A percentile compares a stretch with the other conserved stretches of the same genome.
Conservation (phyloP, 768 basidiomycete genomes). For the Gautieria morchelliformis region DNA sequence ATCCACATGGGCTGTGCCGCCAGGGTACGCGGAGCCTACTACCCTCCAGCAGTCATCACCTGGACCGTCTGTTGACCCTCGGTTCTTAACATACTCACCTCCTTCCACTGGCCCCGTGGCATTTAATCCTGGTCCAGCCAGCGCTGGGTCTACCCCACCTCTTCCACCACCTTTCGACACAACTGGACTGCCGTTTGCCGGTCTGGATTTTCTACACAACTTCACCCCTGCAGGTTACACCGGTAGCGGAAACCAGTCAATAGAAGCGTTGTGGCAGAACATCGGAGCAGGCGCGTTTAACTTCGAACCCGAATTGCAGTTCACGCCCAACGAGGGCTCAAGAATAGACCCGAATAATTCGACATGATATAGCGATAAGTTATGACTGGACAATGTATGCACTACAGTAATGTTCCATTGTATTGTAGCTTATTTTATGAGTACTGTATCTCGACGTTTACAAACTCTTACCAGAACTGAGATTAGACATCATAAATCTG, state of each 20-base stretch:
- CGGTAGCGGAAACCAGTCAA: constrained; percentile 20
- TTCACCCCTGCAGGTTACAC: constrained; percentile 42
- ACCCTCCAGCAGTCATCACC: background rate
- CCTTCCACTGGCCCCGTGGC: background rate
- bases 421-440: background rate
- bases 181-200: constrained; percentile 73
- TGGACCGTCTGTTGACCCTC: constrained; percentile 5
- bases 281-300: constrained; percentile 70
- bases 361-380: background rate
- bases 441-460: background rate
- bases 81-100: constrained; percentile 2
- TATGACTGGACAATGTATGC: background rate
- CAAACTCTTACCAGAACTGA: background rate
- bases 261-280: constrained; percentile 40
- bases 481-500: no score
- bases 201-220: constrained; percentile 76
- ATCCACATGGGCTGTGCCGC: background rate
- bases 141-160: constrained; percentile 46
- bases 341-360: background rate
- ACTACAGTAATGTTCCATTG: background rate
- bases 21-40: background rate
- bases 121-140: constrained; percentile 14
- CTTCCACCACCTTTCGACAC: constrained; percentile 58
- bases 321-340: constrained; percentile 30
- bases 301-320: constrained; percentile 69